These are phyloP conservation scores for Podospora conica DNA, from an alignment of 495 filamentous ascomycete species.

Conservation along the genomic window DNA sequence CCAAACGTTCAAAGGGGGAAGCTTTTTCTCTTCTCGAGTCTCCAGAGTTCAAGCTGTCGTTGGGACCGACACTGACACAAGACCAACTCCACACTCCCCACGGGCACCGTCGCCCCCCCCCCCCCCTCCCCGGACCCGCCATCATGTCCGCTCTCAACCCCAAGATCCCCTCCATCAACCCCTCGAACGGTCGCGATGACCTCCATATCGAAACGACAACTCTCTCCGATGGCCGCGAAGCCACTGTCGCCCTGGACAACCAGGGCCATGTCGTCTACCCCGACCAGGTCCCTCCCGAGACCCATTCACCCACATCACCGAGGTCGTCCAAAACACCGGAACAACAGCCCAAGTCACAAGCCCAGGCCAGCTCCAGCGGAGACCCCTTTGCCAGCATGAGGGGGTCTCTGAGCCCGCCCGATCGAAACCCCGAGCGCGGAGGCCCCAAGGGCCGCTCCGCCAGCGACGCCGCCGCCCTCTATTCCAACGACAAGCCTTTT, in stretches of 20 bases:
- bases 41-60: background rate
- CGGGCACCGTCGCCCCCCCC: background rate
- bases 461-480: background rate
- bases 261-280: constrained; percentile 33
- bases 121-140: background rate
- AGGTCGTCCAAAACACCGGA: background rate
- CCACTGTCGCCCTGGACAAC: constrained; percentile 26
- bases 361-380: background rate
- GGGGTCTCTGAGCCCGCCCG: background rate
- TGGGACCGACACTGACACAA: background rate
- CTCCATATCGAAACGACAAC: constrained; percentile 19
- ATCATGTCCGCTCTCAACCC: constrained; percentile 1
- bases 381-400: background rate
- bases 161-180: background rate
- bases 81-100: background rate
- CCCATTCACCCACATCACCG: constrained; percentile 23
- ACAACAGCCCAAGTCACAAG: background rate
- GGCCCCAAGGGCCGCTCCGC: background rate
- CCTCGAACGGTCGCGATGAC: background rate
- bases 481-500: background rate
- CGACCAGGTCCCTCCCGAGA: constrained; percentile 31
- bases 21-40: background rate
- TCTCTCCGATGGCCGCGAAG: constrained; percentile 16
- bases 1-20: background rate
- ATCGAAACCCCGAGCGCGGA: background rate